Base-by-base conservation (phyloP, 2,329 filamentous ascomycete genomes). In the Beauveria sp. region DNA sequence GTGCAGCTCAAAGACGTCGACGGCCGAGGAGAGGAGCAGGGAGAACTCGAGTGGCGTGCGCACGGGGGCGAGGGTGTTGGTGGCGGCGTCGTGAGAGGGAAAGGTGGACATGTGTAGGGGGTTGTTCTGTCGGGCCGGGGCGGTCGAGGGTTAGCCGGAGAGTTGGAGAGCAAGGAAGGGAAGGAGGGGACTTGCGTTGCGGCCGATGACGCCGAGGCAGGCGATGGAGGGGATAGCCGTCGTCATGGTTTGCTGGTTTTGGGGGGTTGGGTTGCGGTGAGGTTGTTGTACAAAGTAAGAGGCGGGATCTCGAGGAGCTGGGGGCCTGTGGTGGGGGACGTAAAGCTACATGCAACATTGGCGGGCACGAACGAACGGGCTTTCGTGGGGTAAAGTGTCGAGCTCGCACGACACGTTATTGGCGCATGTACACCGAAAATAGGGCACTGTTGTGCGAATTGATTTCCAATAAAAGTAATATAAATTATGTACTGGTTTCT, bases 81-180 rank as follows among this genome's bases (percentile, higher is more conserved):
- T 81, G 58, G 80, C 67, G 53, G 82, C 77, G 70, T 83, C 80
- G 79, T 90, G 84, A 52, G 88, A 89, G 57, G 91, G 89, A 76
- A 97, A 96, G 72, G 96, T 86, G 64, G 91, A 87, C 69, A 96
- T 90, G 77, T 98, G 93, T 66, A 98, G 88, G 63, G 93, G 95
- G 72, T 97, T 96, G 79, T 98, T 96, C 93, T 98, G 46, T 8
- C 12, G 71, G 63, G 38, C 59, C 28, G 26, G 60, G 31, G 18
- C 4, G 48, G 64, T 66, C n/a, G 20, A 6, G 26, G 20, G 24
- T n/a, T 22, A 20, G 26, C 4, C 1, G 24, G 18, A 38, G 34
- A 38, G 5, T 16, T 38, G 34, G 18, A 31, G 20, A 45, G 22
- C 59, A 61, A 22, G 42, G 24, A 10, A 31, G 57, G 34, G 40